phyloP scores from a whole-genome alignment of 345 rosid species.

The Gossypium longicalyx region DNA sequence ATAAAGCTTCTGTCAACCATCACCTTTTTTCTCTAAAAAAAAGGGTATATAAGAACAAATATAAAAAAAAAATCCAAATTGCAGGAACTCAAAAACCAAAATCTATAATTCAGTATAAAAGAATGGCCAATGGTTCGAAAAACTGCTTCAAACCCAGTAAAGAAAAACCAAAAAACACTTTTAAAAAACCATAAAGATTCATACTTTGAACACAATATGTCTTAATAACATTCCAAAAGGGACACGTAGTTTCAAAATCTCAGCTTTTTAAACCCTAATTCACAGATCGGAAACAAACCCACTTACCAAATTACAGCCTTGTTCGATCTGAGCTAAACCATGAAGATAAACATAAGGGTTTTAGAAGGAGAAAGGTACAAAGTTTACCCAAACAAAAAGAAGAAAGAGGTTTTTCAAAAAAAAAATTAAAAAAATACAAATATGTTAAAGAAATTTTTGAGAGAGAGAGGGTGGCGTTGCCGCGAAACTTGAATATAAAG shows the following conservation, averaged over 20 bases:
- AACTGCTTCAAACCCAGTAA: neutral
- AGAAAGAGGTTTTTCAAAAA: neutral
- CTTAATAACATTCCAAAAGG: neutral
- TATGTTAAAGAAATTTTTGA: neutral
- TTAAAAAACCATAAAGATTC: neutral
- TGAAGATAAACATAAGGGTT: neutral
- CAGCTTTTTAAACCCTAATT: conserved; percentile 12
- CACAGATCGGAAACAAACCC: conserved; percentile 8
- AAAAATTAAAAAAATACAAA: neutral
- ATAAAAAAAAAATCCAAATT: neutral
- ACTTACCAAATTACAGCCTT: neutral
- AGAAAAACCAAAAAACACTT: neutral
- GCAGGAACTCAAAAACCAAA: neutral
- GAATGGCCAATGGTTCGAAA: neutral
- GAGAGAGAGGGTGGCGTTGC: conserved; percentile 31
- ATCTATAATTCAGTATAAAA: conserved; percentile 6
- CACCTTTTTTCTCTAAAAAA: neutral
- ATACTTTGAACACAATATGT: neutral
- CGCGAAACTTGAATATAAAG: conserved; percentile 70
- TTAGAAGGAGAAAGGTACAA: neutral
- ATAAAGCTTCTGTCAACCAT: neutral
- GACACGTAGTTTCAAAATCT: neutral
- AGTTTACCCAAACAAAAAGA: neutral
- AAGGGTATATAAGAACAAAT: neutral
- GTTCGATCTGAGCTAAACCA: conserved; percentile 11